Conservation (phyloP, 208 protist species). For the Phytomonas francai region DNA sequence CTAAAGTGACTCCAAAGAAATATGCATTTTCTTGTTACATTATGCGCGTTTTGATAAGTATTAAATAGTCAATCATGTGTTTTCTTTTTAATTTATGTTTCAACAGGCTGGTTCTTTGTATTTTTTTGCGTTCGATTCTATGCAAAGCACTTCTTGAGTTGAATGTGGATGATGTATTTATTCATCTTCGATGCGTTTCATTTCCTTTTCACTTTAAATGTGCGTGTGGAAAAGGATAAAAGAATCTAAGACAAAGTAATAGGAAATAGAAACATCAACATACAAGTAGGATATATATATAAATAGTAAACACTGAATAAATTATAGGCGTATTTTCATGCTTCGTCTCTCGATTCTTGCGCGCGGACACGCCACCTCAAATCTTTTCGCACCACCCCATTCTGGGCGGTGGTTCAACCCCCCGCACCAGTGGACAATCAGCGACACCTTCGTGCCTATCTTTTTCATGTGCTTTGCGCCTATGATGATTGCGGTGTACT, state of each 20-base stretch:
- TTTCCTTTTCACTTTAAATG: neutral
- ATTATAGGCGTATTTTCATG: slow-evolving; percentile 27
- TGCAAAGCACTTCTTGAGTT: neutral
- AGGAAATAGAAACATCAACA: slow-evolving; percentile 12
- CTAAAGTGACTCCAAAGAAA: neutral
- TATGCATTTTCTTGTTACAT: neutral
- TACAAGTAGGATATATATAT: slow-evolving; percentile 18
- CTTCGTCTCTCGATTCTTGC: slow-evolving; percentile 50
- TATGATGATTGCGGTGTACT: slow-evolving; percentile 69
- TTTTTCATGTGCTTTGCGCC: slow-evolving; percentile 81
- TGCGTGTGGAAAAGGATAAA: neutral
- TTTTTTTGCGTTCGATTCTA: neutral
- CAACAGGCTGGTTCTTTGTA: too few species aligned
- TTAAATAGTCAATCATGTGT: neutral
- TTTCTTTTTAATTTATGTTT: neutral
- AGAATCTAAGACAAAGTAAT: neutral
- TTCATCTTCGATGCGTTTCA: neutral
- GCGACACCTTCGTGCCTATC: slow-evolving; percentile 71
- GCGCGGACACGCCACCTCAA: slow-evolving; percentile 81
- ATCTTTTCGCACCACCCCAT: slow-evolving; percentile 81
- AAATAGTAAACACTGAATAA: slow-evolving; percentile 12
- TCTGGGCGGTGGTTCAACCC: slow-evolving; percentile 90
- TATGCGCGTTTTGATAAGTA: neutral
- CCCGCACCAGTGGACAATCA: slow-evolving; percentile 89
- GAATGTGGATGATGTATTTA: neutral